Evolutionary conservation across 2,329 filamentous ascomycete genomes (phyloP).

Genomic region (Hypoxylon sp.): DNA sequence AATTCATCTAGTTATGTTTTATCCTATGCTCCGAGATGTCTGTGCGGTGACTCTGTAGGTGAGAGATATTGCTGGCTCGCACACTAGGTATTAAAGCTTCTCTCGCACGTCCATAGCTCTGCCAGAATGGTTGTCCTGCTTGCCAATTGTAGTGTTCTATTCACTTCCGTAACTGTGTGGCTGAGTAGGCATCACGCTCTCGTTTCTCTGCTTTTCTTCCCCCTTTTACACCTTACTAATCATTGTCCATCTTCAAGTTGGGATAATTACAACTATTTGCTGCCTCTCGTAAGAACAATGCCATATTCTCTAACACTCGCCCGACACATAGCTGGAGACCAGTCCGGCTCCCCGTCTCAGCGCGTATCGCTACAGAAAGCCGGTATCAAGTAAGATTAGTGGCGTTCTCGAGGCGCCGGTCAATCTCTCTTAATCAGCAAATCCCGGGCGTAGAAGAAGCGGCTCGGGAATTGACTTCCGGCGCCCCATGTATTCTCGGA

Average conservation of each 20-base stretch:
- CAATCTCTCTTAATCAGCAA: neutral
- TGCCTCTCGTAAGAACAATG: too few relatives aligned
- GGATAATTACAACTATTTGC: too few relatives aligned
- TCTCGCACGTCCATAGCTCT: neutral
- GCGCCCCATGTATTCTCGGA: too few relatives aligned
- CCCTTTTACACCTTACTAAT: too few relatives aligned
- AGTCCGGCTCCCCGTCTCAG: neutral
- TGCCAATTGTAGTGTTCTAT: too few relatives aligned
- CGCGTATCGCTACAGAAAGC: neutral
- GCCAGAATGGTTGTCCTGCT: too few relatives aligned
- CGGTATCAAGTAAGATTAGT: neutral
- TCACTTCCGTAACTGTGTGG: too few relatives aligned
- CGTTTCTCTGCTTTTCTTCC: too few relatives aligned
- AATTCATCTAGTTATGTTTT: slow-evolving; percentile 12
- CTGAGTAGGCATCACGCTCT: too few relatives aligned
- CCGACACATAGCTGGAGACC: neutral
- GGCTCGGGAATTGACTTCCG: too few relatives aligned
- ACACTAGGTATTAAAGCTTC: neutral
- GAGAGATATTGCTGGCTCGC: neutral
- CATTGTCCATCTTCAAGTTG: too few relatives aligned
- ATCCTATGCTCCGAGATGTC: neutral
- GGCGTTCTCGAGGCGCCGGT: neutral
- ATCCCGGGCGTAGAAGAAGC: neutral
- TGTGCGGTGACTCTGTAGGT: neutral
- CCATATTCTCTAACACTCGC: neutral